phyloP scores from a whole-genome alignment of 2,329 filamentous ascomycete species.

The Talaromyces amestolkiae region DNA sequence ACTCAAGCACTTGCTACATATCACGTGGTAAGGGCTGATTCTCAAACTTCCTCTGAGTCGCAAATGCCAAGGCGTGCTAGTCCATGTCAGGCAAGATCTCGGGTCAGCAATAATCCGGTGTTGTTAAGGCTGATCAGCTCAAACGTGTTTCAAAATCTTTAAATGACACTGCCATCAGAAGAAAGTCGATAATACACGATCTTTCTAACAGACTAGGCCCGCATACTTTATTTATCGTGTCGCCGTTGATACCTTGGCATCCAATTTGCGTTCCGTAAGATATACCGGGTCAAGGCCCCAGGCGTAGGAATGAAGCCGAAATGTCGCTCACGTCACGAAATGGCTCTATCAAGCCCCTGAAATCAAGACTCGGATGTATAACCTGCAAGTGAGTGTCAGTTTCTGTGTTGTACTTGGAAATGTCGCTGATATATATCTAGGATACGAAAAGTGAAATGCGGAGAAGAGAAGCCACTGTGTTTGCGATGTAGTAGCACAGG shows the following conservation, averaged over 20 bases:
- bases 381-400: conserved; percentile 33
- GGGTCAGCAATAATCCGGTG: conserved; percentile 4
- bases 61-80: neutral
- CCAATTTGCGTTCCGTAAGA: neutral
- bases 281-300: neutral
- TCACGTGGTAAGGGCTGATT: too few species aligned
- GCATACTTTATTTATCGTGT: neutral
- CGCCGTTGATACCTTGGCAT: neutral
- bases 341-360: conserved; percentile 27
- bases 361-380: conserved; percentile 30
- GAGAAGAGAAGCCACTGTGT: conserved; percentile 35
- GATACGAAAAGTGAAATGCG: conserved; percentile 36
- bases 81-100: neutral
- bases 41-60: too few species aligned
- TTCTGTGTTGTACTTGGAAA: neutral
- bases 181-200: neutral
- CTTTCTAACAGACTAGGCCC: neutral
- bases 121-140: neutral
- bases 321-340: neutral
- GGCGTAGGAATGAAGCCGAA: neutral
- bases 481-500: conserved; percentile 32
- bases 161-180: neutral
- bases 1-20: too few species aligned
- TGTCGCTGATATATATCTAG: conserved; percentile 22
- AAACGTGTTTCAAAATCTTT: neutral